Evolutionary conservation across 257 asterid species (phyloP).

Genomic region (Nicotiana otophora): DNA sequence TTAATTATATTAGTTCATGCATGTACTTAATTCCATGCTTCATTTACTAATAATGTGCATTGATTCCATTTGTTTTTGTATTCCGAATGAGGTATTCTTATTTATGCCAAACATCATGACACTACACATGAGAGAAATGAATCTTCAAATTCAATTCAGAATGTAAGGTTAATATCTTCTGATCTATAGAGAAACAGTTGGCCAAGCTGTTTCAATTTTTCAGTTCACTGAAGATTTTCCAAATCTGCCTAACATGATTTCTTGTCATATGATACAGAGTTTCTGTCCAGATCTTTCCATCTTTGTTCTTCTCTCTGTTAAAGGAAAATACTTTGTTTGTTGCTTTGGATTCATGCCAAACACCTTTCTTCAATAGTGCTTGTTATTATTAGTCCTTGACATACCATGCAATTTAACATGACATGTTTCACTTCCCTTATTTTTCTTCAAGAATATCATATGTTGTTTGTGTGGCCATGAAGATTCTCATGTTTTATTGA

Average conservation of each 20-base stretch:
- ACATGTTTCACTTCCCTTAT: conserved; percentile 17
- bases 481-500: background rate
- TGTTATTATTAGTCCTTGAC: conserved; percentile 13
- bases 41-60: too few relatives aligned
- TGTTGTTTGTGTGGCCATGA: conserved; percentile 5
- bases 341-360: background rate
- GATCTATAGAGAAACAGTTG: background rate
- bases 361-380: background rate
- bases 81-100: too few relatives aligned
- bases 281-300: background rate
- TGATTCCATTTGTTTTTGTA: too few relatives aligned
- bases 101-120: too few relatives aligned
- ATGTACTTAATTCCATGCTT: too few relatives aligned
- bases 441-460: background rate
- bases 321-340: background rate
- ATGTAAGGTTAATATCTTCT: background rate
- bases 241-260: background rate
- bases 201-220: background rate
- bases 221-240: background rate
- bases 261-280: background rate
- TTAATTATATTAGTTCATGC: too few relatives aligned
- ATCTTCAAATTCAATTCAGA: too few relatives aligned
- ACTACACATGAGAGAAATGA: too few relatives aligned
- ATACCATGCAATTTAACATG: conserved; percentile 29
- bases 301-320: background rate